A percentile compares a stretch with the other conserved stretches of the same genome.
Evolutionary conservation across 1,139 yeast species (phyloP).

Genomic region (Suhomyces bolitotheri): DNA sequence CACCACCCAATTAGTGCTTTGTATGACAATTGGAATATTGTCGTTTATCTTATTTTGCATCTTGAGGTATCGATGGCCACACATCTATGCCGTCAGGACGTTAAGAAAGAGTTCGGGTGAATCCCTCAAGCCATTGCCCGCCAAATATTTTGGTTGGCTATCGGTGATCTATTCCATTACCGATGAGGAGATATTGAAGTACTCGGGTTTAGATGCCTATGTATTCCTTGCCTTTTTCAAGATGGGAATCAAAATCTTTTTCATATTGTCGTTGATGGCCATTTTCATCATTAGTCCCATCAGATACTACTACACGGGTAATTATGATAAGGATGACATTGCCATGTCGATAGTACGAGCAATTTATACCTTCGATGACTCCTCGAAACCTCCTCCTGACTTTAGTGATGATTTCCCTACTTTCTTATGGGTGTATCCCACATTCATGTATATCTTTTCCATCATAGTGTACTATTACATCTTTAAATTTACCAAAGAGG

Average conservation of each 20-base stretch:
- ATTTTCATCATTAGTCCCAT: slow-evolving; percentile 45
- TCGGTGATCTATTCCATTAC: slow-evolving; percentile 34
- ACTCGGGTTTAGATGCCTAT: slow-evolving; percentile 48
- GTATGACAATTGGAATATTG: slow-evolving; percentile 37
- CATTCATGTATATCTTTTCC: slow-evolving; percentile 45
- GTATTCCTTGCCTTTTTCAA: slow-evolving; percentile 47
- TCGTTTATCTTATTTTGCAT: slow-evolving; percentile 43
- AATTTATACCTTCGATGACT: slow-evolving; percentile 7
- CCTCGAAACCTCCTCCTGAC: slow-evolving; percentile 14
- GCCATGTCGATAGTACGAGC: slow-evolving; percentile 15
- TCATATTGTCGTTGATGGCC: slow-evolving; percentile 38
- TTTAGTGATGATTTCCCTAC: slow-evolving; percentile 21
- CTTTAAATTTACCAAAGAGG: slow-evolving; percentile 37
- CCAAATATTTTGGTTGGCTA: slow-evolving; percentile 44
- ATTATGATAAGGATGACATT: slow-evolving; percentile 44
- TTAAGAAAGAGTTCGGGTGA: slow-evolving; percentile 32
- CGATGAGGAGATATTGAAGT: slow-evolving; percentile 44
- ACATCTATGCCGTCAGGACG: slow-evolving; percentile 52
- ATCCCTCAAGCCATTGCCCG: slow-evolving; percentile 37
- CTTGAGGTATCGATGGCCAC: slow-evolving; percentile 50
- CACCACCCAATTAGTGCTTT: slow-evolving; percentile 43
- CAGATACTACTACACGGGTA: slow-evolving; percentile 47
- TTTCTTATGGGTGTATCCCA: slow-evolving; percentile 42
- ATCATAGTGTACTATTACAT: slow-evolving; percentile 35
- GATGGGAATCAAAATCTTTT: slow-evolving; percentile 46